phyloP scores from a whole-genome alignment of 352 stramenopile species.

The Phytophthora pistaciae region DNA sequence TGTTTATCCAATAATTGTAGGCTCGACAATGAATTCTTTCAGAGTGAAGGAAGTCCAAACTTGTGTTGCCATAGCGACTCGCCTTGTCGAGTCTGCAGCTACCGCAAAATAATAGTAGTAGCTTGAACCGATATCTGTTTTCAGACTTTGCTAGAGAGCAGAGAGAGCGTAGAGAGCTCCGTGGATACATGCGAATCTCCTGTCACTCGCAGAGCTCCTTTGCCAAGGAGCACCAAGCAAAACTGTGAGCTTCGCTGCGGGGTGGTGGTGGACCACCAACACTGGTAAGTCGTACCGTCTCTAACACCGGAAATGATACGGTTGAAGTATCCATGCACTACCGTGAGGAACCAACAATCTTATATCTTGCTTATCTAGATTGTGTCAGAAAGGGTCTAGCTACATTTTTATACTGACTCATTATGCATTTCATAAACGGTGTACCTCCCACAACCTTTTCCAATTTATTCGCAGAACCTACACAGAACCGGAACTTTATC shows the following conservation, averaged over 20 bases:
- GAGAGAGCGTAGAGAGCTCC: background rate
- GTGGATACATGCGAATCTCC: no score
- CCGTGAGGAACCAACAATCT: background rate
- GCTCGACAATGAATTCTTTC: background rate
- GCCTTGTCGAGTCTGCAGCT: background rate
- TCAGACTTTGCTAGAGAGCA: background rate
- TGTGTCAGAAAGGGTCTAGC: no score
- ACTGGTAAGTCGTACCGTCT: background rate
- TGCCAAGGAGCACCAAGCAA: background rate
- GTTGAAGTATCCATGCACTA: conserved; percentile 2
- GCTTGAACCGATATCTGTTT: background rate
- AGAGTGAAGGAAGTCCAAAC: background rate
- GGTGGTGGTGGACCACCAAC: background rate
- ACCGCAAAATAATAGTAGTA: background rate
- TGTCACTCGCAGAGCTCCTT: no score
- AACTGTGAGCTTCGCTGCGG: background rate
- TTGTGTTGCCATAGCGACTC: no score
- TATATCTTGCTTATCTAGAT: background rate
- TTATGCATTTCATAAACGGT: no score
- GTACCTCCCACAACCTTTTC: no score
- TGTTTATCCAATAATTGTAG: no score
- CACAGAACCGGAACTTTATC: no score
- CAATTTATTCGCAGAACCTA: no score
- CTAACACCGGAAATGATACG: background rate
- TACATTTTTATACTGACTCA: no score